These are phyloP conservation scores for Cryomyces minteri DNA, from an alignment of 495 filamentous ascomycete genomes.

Conservation along the genomic window DNA sequence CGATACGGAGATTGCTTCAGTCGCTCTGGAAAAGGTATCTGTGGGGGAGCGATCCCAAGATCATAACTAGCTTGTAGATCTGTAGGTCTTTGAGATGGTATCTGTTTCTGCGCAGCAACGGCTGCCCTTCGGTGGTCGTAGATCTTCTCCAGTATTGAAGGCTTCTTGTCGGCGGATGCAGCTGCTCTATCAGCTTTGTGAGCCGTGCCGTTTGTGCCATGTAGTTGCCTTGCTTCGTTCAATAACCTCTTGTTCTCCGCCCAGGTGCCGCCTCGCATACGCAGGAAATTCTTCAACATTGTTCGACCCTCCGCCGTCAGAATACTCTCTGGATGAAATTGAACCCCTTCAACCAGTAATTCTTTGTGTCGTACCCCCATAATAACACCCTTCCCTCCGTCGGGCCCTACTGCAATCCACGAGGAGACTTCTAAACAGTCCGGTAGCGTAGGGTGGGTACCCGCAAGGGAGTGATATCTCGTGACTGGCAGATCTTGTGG, in stretches of 20 bases:
- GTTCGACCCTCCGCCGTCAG: constrained; percentile 69
- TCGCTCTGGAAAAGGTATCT: constrained; percentile 62
- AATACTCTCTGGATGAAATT: constrained; percentile 97
- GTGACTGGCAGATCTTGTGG: constrained; percentile 74
- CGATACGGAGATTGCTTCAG: constrained; percentile 64
- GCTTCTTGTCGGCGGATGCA: constrained; percentile 31
- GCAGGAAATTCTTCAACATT: constrained; percentile 87
- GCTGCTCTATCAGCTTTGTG: constrained; percentile 2
- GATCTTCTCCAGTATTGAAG: constrained; percentile 78
- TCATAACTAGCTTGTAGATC: constrained; percentile 82
- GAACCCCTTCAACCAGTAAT: constrained; percentile 76
- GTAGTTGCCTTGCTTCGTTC: constrained; percentile 4
- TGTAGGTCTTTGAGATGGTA: constrained; percentile 64
- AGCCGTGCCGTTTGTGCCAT: constrained; percentile 7
- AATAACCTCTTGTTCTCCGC: constrained; percentile 40
- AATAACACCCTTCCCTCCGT: constrained; percentile 61
- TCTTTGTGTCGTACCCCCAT: constrained; percentile 95
- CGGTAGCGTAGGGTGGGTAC: constrained; percentile 77
- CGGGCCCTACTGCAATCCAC: constrained; percentile 40
- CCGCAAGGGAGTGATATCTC: constrained; percentile 89
- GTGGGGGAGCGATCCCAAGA: constrained; percentile 67
- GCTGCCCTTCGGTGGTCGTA: constrained; percentile 65
- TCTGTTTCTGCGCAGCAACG: constrained; percentile 66
- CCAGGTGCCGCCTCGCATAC: constrained; percentile 80
- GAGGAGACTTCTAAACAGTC: constrained; percentile 78